phyloP scores from a whole-genome alignment of 306 rosid species.

The Sicyos baderoa region DNA sequence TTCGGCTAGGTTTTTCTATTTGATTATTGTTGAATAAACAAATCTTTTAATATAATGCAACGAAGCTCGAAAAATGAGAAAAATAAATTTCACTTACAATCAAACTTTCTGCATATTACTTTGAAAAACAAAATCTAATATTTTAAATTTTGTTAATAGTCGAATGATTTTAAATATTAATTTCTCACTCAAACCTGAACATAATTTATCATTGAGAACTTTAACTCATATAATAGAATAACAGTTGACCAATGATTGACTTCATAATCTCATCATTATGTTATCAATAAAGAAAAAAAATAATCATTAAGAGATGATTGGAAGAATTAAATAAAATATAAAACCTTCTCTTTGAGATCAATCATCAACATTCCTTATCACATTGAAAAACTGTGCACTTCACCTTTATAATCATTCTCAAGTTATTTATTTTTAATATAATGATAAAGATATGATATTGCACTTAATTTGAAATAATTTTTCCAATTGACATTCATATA shows the following conservation, averaged over 20 bases:
- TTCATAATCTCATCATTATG: not conserved
- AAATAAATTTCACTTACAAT: too few relatives aligned
- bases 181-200: not conserved
- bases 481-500: too few relatives aligned
- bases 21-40: too few relatives aligned
- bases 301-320: not conserved
- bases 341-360: not conserved
- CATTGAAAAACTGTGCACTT: not conserved
- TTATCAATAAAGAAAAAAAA: not conserved
- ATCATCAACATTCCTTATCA: not conserved
- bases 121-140: too few relatives aligned
- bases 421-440: not conserved
- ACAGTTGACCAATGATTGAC: constrained; percentile 9
- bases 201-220: not conserved
- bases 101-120: too few relatives aligned
- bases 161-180: not conserved
- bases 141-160: too few relatives aligned
- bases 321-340: not conserved
- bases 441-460: not conserved
- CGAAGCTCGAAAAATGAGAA: too few relatives aligned
- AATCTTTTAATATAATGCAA: too few relatives aligned
- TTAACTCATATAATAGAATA: not conserved
- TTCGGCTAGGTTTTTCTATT: too few relatives aligned
- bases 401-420: not conserved
- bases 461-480: not conserved